These are phyloP conservation scores for Agaricus subrufescens DNA, from an alignment of 768 basidiomycete species.

Conservation along the genomic window DNA sequence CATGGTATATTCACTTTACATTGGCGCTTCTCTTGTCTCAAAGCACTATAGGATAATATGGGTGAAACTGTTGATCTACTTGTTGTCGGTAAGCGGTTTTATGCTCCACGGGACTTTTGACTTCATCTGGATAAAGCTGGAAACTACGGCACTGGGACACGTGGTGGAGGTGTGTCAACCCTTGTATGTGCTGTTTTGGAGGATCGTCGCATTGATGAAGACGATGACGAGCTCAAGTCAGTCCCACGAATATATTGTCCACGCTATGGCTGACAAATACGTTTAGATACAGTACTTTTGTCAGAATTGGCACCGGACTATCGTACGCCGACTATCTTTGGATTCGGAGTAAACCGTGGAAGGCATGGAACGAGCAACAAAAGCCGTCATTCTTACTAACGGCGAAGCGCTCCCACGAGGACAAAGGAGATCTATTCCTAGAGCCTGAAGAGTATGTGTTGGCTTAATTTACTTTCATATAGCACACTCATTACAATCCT, in stretches of 20 bases:
- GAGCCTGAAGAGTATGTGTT: constrained; percentile 76
- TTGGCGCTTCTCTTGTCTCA: not conserved
- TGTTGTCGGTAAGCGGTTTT: constrained; percentile 63
- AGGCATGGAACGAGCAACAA: constrained; percentile 66
- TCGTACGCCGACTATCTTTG: constrained; percentile 83
- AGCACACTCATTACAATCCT: not conserved
- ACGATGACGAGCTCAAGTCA: constrained; percentile 64
- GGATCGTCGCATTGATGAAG: constrained; percentile 50
- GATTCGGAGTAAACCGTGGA: constrained; percentile 83
- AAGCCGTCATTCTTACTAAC: constrained; percentile 69
- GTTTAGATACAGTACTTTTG: constrained; percentile 77
- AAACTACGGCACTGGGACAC: constrained; percentile 82
- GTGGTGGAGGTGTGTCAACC: constrained; percentile 86
- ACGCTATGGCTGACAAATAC: not conserved
- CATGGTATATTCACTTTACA: constrained; percentile 45
- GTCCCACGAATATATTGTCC: not conserved
- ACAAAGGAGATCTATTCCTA: constrained; percentile 89
- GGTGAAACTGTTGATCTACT: constrained; percentile 91
- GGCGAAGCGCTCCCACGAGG: constrained; percentile 58
- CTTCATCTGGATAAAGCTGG: constrained; percentile 49
- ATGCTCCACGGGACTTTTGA: not conserved
- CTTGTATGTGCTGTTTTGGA: constrained; percentile 88
- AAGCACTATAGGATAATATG: constrained; percentile 67
- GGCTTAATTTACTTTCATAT: not conserved
- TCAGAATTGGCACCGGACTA: constrained; percentile 87